Conservation (phyloP, 1,284 basidiomycete genomes). For the Ustilago vetiveriae region DNA sequence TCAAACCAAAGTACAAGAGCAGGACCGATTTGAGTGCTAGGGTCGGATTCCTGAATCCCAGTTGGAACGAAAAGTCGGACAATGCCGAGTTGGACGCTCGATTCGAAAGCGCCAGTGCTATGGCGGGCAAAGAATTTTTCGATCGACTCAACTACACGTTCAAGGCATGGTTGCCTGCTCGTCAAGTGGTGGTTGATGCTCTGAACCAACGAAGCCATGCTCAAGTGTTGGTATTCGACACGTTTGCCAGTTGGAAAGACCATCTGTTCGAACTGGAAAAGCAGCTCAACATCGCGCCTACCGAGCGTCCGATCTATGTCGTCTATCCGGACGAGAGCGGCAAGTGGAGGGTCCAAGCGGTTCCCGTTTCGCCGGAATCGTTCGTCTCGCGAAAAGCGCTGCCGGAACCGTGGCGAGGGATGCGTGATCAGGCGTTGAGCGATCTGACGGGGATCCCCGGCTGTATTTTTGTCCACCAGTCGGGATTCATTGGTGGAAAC, state of each 20-base stretch:
- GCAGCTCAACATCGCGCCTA: constrained; percentile 51
- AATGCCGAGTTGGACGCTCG: constrained; percentile 46
- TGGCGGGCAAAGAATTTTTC: constrained; percentile 89
- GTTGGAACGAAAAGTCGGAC: constrained; percentile 61
- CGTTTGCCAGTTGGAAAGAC: constrained; percentile 90
- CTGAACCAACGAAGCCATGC: constrained; percentile 73
- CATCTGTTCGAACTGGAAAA: constrained; percentile 88
- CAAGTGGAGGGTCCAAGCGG: constrained; percentile 94
- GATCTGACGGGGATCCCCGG: constrained; percentile 78
- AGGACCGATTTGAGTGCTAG: constrained; percentile 63
- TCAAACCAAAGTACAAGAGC: constrained; percentile 60
- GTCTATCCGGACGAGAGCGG: constrained; percentile 81
- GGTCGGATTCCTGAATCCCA: constrained; percentile 61
- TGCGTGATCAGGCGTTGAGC: constrained; percentile 84
- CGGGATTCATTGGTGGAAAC: constrained; percentile 94
- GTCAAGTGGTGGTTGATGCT: constrained; percentile 79
- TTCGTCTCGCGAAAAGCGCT: constrained; percentile 91
- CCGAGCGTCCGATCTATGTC: constrained; percentile 77
- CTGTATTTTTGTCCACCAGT: constrained; percentile 91
- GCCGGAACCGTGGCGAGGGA: constrained; percentile 90
- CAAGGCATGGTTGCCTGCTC: constrained; percentile 90
- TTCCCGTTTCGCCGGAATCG: constrained; percentile 81
- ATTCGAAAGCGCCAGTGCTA: constrained; percentile 81
- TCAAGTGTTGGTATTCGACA: constrained; percentile 81
- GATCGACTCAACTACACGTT: constrained; percentile 82